Evolutionary conservation across 164 flowering plant genomes (phyloP), one percentile per base, ranked within the genome.

Genomic region (Vitis riparia): DNA sequence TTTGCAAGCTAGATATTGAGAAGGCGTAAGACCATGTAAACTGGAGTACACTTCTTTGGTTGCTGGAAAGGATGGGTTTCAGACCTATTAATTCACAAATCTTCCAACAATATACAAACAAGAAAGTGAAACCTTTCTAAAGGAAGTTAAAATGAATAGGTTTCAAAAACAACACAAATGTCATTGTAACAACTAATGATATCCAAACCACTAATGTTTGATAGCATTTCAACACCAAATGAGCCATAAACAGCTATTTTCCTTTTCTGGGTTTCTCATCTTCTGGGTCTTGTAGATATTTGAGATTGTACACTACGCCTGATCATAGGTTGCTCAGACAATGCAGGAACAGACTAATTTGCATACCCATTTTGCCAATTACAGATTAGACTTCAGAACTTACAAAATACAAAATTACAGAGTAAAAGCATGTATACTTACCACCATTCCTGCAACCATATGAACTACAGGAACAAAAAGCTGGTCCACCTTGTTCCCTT

Each of bases 391-490:
- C 16, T 56, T 6, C 8, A 7, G 8, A 56, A 16, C 59, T 14
- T 53, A 1, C n/a, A 53, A 53, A 53, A 14, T 53, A 37, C 44
- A 37, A 37, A 6, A 37, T 37, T 37, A 37, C 7, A 37, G 0
- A 37, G 44, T 37, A 3, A 37, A 37, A 37, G 44, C 44, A 37
- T 37, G 44, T 6, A 13, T 58, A 15, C 61, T 23, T 80, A 94
- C 98, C 93, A 81, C 71, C 77, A 85, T 62, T 68, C 92, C 92
- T 27, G 97, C 95, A 73, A 77, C 79, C 57, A 94, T 71, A 83
- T 94, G 99, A 80, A 92, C 79, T 1, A 71, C 69, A 19, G 99
- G 97, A 81, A 89, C 98, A 78, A 94, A 85, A 68, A 75, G 65
- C 69, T 87, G 96, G 76, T 92, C 93, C 59, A 75, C 79, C 78